Base-by-base conservation (phyloP, 2,329 filamentous ascomycete species). In the Fusarium citri region DNA sequence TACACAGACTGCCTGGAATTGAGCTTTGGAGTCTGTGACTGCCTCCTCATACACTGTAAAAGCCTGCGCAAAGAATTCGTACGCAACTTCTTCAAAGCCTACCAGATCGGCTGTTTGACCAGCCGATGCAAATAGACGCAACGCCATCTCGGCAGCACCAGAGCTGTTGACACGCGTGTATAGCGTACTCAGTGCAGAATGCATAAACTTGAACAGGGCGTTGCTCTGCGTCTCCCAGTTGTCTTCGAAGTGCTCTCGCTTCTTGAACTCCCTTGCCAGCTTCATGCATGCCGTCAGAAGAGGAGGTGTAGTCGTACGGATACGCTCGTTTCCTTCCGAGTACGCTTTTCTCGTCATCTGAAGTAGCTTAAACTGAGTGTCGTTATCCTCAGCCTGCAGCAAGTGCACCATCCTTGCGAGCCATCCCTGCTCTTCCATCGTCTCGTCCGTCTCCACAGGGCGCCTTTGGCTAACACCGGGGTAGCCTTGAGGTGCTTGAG, bases 41-140 rank as follows among this genome's bases (percentile, higher is more conserved):
- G 94, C 92, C 80, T 99, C 96, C 78, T 99, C 96, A 77, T 99
- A 99, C 11, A 98, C 94, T 0, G 95, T 98, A 75, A 99, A 99
- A 1, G 96, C 95, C 80, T 99, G 96, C 0, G 96, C 96, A 74
- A 98, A 98, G 83, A 97, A 99, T 78, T 99, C 96, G 79, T 99
- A 99, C 14, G 94, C 92, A 43, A 97, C 94, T 81, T 99, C 96
- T 78, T 99, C 95, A 73, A 97, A 97, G 4, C 92, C 92, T 14
- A 90, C 93, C 80, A 96, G 91, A 75, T 98, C 94, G 14, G 96
- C 94, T 31, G 97, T 92, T 82, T 98, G 94, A 23, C 96, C 96
- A 76, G 94, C 97, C 43, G 93, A 90, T 73, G 96, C 91, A 78
- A 98, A 99, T 18, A 98, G 85, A 4, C 96, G 92, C 50, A 99